Conservation (phyloP, 305 asterid species). For the Lippia alba region DNA sequence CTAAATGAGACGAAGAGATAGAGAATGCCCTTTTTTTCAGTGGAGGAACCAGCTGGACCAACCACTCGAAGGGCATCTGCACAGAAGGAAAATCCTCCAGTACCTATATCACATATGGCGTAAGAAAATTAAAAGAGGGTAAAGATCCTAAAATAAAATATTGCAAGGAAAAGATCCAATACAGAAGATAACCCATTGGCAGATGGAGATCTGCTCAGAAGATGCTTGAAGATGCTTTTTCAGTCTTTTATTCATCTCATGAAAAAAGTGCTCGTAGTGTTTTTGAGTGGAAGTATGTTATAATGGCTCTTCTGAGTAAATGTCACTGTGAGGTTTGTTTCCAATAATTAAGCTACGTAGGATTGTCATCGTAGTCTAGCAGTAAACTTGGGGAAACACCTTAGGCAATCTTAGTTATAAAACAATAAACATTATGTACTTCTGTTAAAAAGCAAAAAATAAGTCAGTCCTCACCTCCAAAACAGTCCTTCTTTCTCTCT, state of each 20-base stretch:
- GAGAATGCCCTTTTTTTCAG: conserved; percentile 85
- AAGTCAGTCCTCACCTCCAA: conserved; percentile 66
- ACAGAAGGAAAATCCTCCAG: conserved; percentile 92
- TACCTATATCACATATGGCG: conserved; percentile 54
- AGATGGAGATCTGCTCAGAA: background rate
- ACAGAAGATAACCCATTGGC: background rate
- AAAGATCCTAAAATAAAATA: conserved; percentile 9
- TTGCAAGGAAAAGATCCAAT: background rate
- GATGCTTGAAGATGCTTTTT: conserved; percentile 12
- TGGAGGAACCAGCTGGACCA: conserved; percentile 89
- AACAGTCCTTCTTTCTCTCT: conserved; percentile 90
- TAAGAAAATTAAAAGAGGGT: background rate
- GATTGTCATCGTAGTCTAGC: background rate
- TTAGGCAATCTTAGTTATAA: background rate
- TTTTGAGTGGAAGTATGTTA: conserved; percentile 12
- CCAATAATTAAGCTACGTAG: conserved; percentile 11
- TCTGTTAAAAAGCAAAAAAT: conserved; percentile 20
- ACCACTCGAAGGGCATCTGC: conserved; percentile 92
- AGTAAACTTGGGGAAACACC: conserved; percentile 3
- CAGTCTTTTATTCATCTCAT: background rate
- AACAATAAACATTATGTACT: conserved; percentile 16
- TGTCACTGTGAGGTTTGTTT: conserved; percentile 6
- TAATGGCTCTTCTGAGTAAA: conserved; percentile 2
- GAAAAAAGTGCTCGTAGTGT: conserved; percentile 2
- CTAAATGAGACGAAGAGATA: conserved; percentile 76